Base-by-base conservation (phyloP, 2,329 filamentous ascomycete genomes). In the Penicillium sp. region DNA sequence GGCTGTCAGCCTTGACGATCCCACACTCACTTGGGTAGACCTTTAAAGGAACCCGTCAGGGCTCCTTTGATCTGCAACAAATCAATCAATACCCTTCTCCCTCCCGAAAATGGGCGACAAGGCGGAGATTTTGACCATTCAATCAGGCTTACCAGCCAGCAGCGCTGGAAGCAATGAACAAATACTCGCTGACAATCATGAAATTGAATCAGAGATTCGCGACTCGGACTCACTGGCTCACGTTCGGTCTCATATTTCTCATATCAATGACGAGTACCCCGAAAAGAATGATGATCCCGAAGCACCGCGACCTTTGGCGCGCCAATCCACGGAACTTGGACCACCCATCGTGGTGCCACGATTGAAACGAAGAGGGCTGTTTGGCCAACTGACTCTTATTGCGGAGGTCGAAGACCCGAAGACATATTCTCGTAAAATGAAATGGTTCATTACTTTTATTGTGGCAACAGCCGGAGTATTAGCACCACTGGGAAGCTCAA, bases 391-490 rank as follows among this genome's bases (percentile, higher is more conserved):
- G 13, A 80, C 89, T 1, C 59, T 96, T 31, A 80, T 96, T 16
- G 88, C 92, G 1, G 93, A 97, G 75, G 86, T 96, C 14, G 86
- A 90, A 46, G 81, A 88, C 31, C 89, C 92, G 0, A 86, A 88
- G 58, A 84, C 91, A 50, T 96, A 96, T 70, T 78, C 82, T 11
- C 83, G 85, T 33, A 83, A 78, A 50, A 91, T 85, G 14, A 96
- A 96, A 85, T 96, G 92, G 92, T 83, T 85, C 59, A 87, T 97
- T 62, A 96, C 92, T 0, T 80, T 86, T 35, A 84, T 93, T 48
- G 85, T 96, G 46, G 89, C 92, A 1, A 69, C 93, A 16, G 91
- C 91, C 3, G 92, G 86, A 1, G 86, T 88, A 14, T 89, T 86
- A 0, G 91, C 89, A 1, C 93, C 93, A 0, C 86, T 96, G 78